phyloP scores from a whole-genome alignment of 257 asterid species.

The Nicotiana undulata region DNA sequence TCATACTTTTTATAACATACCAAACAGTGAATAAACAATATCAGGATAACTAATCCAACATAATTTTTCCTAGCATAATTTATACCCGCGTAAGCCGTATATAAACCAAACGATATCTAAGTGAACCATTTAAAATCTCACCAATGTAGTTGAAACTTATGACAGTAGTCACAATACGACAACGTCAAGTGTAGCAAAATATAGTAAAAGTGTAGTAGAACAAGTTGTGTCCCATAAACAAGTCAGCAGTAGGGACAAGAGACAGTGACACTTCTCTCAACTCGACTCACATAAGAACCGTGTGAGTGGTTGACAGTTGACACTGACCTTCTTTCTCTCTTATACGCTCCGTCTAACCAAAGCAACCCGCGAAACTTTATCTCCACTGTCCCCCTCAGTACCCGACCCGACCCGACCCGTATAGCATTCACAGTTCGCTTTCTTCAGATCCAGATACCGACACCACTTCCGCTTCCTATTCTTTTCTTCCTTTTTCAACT shows the following conservation, averaged over 20 bases:
- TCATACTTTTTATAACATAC: too few relatives aligned
- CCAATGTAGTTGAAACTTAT: not conserved
- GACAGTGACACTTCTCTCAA: not conserved
- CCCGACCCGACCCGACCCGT: slow-evolving; percentile 24
- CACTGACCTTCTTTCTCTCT: slow-evolving; percentile 34
- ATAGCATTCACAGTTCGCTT: not conserved
- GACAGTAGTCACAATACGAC: not conserved
- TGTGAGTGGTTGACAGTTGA: slow-evolving; percentile 21
- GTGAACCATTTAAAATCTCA: too few relatives aligned
- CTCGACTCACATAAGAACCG: slow-evolving; percentile 27
- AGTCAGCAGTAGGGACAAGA: not conserved
- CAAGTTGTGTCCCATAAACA: not conserved
- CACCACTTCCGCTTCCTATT: not conserved
- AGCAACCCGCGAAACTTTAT: slow-evolving; percentile 36
- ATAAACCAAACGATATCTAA: too few relatives aligned
- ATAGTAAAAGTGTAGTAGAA: not conserved
- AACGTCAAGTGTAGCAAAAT: not conserved
- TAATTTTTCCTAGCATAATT: too few relatives aligned
- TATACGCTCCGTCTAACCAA: slow-evolving; percentile 33
- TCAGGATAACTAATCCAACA: too few relatives aligned
- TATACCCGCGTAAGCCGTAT: too few relatives aligned
- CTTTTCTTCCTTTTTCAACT: not conserved
- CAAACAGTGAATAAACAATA: too few relatives aligned
- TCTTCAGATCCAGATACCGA: slow-evolving; percentile 7
- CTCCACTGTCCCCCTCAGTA: not conserved